Conservation (phyloP, 306 rosid species). For the Sesbania bispinosa region DNA sequence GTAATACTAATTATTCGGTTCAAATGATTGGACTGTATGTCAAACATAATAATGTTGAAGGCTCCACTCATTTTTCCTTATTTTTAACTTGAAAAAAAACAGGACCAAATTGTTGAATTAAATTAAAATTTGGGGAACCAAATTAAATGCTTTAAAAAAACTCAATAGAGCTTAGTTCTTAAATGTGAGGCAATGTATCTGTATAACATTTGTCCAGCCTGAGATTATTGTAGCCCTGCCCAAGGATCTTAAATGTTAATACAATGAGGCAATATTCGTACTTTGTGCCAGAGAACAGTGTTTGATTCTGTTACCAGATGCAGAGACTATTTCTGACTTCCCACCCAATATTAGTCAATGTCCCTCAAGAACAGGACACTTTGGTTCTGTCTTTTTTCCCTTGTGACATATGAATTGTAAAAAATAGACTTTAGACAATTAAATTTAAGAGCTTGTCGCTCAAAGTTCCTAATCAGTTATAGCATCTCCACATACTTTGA, state of each 20-base stretch:
- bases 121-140: background rate
- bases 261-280: slow-evolving; percentile 1
- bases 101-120: background rate
- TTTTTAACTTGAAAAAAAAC: background rate
- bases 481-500: background rate
- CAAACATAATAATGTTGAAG: background rate
- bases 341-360: slow-evolving; percentile 27
- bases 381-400: background rate
- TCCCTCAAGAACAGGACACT: slow-evolving; percentile 16
- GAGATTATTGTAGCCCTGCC: background rate
- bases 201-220: background rate
- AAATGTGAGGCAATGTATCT: background rate
- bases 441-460: background rate
- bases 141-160: background rate
- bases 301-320: slow-evolving; percentile 35
- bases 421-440: background rate
- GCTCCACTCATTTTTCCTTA: background rate
- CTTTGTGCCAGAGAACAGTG: slow-evolving; percentile 26
- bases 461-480: background rate
- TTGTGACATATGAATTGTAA: background rate
- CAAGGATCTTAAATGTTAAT: background rate
- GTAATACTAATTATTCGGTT: too few species aligned
- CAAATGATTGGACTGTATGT: background rate
- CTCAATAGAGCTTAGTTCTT: background rate
- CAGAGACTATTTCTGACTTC: slow-evolving; percentile 8